Evolutionary conservation across 1,139 yeast genomes (phyloP).

Genomic region (Saccharomycopsis crataegensis): DNA sequence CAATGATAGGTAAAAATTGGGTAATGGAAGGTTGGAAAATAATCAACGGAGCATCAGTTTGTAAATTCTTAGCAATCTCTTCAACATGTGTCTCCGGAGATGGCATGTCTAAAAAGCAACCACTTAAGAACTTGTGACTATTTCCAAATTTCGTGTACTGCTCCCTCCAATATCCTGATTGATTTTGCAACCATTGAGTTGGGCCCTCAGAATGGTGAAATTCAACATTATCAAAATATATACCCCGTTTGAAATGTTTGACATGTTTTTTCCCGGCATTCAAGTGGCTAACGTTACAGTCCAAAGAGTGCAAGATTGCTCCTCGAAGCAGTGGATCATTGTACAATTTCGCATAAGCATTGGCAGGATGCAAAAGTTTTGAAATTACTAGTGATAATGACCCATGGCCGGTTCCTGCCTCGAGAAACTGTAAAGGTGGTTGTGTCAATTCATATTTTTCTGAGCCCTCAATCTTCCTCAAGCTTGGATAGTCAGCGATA

Average conservation of each 20-base stretch:
- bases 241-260: slow-evolving; percentile 32
- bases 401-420: slow-evolving; percentile 49
- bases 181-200: slow-evolving; percentile 31
- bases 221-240: slow-evolving; percentile 35
- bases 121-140: slow-evolving; percentile 29
- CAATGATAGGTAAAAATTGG: slow-evolving; percentile 34
- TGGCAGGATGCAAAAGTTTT: slow-evolving; percentile 36
- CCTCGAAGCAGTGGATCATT: slow-evolving; percentile 29
- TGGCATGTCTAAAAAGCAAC: slow-evolving; percentile 40
- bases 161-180: slow-evolving; percentile 18
- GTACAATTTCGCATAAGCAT: slow-evolving; percentile 27
- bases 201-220: slow-evolving; percentile 38
- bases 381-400: slow-evolving; percentile 39
- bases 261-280: slow-evolving; percentile 34
- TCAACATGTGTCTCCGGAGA: slow-evolving; percentile 30
- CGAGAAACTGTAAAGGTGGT: slow-evolving; percentile 34
- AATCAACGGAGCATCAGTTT: slow-evolving; percentile 35
- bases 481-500: slow-evolving; percentile 34
- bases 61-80: slow-evolving; percentile 28
- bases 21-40: slow-evolving; percentile 41
- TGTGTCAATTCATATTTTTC: slow-evolving; percentile 9
- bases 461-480: slow-evolving; percentile 21
- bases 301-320: slow-evolving; percentile 38
- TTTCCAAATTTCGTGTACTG: slow-evolving; percentile 14
- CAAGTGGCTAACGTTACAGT: slow-evolving; percentile 33